Base-by-base conservation (phyloP, 805 yeast species). In the Metschnikowia shivogae region DNA sequence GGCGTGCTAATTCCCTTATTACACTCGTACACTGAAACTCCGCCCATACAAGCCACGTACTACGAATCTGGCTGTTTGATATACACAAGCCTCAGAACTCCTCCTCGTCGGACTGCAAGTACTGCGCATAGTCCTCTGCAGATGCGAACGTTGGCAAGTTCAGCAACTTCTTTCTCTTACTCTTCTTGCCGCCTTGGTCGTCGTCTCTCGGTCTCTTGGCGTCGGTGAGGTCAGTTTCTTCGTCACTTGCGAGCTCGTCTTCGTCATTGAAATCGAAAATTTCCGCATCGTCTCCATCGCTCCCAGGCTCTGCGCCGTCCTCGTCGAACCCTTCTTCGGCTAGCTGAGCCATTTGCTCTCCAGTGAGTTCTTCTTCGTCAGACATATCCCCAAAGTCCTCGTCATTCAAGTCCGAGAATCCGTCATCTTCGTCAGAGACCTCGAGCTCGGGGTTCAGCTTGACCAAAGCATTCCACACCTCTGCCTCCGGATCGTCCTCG, bases 101-200 rank as follows among this genome's bases (percentile, higher is more conserved):
- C 36, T 81, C 86, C 42, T 80, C 86, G 26, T 83, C 86, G 12
- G 86, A 81, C 26, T 74, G 74, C 62, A 86, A 67, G 55, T 82
- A 83, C 59, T 86, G 73, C 24, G 92, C 83, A 61, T 89, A 89
- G 49, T 86, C 96, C 34, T 86, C 96, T 8, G 82, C 95, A 37
- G 89, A 82, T 1, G 96, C 97, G 69, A 89, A 90, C 17, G 81
- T 73, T 19, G 97, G 97, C 48, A 90, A 70, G 38, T 76, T 80
- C 58, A 78, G 82, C 57, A 86, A 68, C 62, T 78, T 82, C 37
- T 72, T 65, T 60, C 73, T 80, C 70, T 77, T 81, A 14, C 73
- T 54, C 51, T 68, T 71, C 19, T 50, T 48, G 44, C 56, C 53
- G 10, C 40, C 49, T 17, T 45, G 58, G 31, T 62, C 76, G 38